phyloP scores from a whole-genome alignment of 345 rosid genomes.

The Microcos paniculata region DNA sequence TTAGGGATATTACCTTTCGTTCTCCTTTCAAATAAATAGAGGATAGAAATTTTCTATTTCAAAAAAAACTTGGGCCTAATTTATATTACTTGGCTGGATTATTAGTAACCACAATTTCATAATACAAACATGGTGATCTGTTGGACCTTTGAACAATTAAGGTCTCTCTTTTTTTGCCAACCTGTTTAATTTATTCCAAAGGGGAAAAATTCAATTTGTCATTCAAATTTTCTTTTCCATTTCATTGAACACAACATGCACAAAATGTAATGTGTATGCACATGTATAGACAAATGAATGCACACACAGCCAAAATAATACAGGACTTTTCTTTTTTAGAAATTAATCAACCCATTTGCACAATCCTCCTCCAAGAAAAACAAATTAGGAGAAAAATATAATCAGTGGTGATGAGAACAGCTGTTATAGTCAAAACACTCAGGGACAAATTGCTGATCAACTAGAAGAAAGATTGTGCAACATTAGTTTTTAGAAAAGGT shows the following conservation, averaged over 20 bases:
- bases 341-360: background rate
- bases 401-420: background rate
- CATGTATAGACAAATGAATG: background rate
- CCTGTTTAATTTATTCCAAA: background rate
- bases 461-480: no score
- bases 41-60: background rate
- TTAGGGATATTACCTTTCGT: background rate
- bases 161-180: background rate
- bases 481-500: no score
- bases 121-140: background rate
- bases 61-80: background rate
- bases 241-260: background rate
- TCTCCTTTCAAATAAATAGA: background rate
- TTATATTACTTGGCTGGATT: background rate
- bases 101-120: background rate
- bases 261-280: background rate
- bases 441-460: no score
- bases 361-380: background rate
- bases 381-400: background rate
- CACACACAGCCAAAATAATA: background rate
- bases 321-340: background rate
- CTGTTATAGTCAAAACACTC: background rate
- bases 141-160: background rate
- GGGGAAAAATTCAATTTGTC: no score
- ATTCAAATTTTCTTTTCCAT: background rate